Percentiles rank a stretch among this genome's conserved stretches.
These are phyloP conservation scores for sorghum (Sorghum bicolor) DNA, from an alignment of 176 grass and related monocot genomes.

Conservation along the genomic window DNA sequence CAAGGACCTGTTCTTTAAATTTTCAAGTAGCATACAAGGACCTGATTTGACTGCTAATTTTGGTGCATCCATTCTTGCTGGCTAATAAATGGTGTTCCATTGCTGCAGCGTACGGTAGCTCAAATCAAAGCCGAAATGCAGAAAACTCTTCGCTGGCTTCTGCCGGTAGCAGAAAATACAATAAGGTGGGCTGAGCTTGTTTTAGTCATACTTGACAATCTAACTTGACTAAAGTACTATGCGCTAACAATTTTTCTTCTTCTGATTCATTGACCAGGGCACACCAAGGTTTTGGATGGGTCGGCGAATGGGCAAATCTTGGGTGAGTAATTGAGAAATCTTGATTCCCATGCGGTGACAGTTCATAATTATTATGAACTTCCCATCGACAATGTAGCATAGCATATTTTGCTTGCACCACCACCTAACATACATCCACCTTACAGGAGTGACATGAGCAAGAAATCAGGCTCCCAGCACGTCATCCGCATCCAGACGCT, in stretches of 20 bases:
- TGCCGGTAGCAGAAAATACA: constrained; percentile 88
- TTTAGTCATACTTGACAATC: not conserved
- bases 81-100: not conserved
- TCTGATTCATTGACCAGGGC: constrained; percentile 51
- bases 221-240: not conserved
- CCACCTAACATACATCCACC: not conserved
- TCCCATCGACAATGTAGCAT: not conserved
- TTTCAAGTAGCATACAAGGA: not conserved
- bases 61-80: not conserved
- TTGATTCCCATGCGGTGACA: not conserved
- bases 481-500: constrained; percentile 78
- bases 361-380: not conserved
- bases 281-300: constrained; percentile 98
- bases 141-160: constrained; percentile 78
- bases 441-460: constrained; percentile 67
- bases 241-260: not conserved
- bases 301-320: constrained; percentile 92
- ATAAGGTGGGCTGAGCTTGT: constrained; percentile 50
- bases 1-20: not conserved
- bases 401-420: not conserved
- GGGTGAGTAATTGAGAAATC: constrained; percentile 65
- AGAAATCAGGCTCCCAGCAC: constrained; percentile 54
- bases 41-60: not conserved
- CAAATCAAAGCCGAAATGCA: constrained; percentile 95
- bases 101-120: constrained; percentile 60